phyloP scores from a whole-genome alignment of 2,329 filamentous ascomycete genomes.

The Microcyclosporella mali region DNA sequence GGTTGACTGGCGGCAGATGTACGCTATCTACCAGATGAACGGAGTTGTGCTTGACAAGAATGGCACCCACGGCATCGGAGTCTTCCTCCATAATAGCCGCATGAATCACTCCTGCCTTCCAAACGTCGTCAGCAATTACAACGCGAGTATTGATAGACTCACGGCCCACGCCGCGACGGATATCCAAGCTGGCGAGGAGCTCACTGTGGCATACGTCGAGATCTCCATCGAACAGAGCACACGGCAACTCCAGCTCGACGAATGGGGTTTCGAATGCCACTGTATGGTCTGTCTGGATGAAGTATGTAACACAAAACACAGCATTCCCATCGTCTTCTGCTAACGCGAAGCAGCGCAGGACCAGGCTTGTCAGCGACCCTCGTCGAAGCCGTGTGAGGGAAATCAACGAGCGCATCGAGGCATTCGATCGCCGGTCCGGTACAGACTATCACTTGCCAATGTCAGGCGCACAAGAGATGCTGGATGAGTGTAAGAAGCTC shows the following conservation, averaged over 20 bases:
- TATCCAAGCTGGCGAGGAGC: constrained; percentile 19
- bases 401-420: too few species aligned
- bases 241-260: background rate
- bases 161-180: constrained; percentile 27
- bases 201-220: background rate
- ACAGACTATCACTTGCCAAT: too few species aligned
- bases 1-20: background rate
- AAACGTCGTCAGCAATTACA: constrained; percentile 17
- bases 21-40: constrained; percentile 19
- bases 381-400: too few species aligned
- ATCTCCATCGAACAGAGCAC: background rate
- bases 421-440: too few species aligned
- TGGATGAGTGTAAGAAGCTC: too few species aligned
- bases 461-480: too few species aligned
- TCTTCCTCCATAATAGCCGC: constrained; percentile 16
- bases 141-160: constrained; percentile 9
- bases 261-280: constrained; percentile 5
- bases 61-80: constrained; percentile 4
- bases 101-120: constrained; percentile 25
- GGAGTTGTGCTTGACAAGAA: constrained; percentile 2
- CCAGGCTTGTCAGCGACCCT: too few species aligned
- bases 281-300: constrained; percentile 3
- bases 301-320: background rate
- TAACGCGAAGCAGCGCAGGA: too few species aligned
- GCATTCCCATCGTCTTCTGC: too few species aligned